These are phyloP conservation scores for Trichoderma endophyticum DNA, from an alignment of 2,329 filamentous ascomycete genomes.

Conservation along the genomic window DNA sequence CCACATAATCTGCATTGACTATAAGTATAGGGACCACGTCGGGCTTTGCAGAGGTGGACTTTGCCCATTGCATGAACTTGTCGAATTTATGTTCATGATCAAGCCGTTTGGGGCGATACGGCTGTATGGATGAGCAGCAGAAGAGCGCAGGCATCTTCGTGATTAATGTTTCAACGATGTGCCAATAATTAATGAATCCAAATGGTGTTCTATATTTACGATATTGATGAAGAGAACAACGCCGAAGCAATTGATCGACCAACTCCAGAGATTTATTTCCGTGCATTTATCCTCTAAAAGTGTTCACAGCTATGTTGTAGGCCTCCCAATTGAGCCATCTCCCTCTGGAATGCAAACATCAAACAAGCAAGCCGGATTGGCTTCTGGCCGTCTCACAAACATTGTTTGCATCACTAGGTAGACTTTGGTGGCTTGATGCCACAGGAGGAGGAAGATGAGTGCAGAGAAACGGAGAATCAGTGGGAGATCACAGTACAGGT, in stretches of 20 bases:
- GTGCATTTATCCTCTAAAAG: not conserved
- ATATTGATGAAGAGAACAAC: not conserved
- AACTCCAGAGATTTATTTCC: not conserved
- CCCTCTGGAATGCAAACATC: not conserved
- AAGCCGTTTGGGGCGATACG: not conserved
- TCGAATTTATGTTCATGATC: not conserved
- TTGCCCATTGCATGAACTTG: not conserved
- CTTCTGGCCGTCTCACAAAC: not conserved
- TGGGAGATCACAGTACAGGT: not conserved
- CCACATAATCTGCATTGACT: not conserved
- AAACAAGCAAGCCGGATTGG: not conserved
- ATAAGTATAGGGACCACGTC: too few relatives aligned
- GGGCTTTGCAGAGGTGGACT: not conserved
- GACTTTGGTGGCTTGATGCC: not conserved
- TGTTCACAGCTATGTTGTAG: not conserved
- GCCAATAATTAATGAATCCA: not conserved
- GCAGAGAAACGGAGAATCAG: not conserved
- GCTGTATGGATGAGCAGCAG: not conserved
- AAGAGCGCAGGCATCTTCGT: not conserved
- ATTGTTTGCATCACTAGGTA: not conserved
- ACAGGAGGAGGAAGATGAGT: not conserved
- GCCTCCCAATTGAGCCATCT: not conserved
- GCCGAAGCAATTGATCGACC: not conserved
- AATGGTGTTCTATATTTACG: not conserved
- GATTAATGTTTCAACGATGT: not conserved